Conservation (phyloP, 345 rosid species). For the Erodium maritimum region DNA sequence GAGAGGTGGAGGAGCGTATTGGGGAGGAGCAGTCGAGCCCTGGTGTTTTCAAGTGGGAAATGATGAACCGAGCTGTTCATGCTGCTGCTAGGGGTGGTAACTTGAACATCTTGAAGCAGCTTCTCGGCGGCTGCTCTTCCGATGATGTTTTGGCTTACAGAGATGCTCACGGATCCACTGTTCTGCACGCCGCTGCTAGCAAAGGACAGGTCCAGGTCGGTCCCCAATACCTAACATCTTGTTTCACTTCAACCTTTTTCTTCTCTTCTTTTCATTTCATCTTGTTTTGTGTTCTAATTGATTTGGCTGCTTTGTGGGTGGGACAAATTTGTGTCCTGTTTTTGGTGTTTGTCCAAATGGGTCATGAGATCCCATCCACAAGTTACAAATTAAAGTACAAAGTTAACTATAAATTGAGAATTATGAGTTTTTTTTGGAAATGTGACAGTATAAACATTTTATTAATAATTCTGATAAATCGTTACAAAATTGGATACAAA, state of each 20-base stretch:
- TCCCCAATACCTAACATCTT: neutral
- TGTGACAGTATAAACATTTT: too few species aligned
- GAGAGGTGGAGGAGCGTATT: conserved; percentile 40
- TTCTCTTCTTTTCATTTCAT: neutral
- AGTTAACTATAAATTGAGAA: too few species aligned
- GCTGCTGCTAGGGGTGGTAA: conserved; percentile 92
- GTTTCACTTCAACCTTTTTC: neutral
- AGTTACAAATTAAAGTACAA: too few species aligned
- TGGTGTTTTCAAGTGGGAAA: conserved; percentile 52
- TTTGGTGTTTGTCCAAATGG: too few species aligned
- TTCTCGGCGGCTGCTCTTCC: conserved; percentile 32
- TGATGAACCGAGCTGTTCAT: conserved; percentile 75
- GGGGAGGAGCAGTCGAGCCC: conserved; percentile 55
- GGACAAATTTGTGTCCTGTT: too few species aligned
- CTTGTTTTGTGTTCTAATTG: too few species aligned
- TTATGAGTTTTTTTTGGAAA: too few species aligned
- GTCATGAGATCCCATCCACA: too few species aligned
- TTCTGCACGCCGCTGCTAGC: conserved; percentile 87
- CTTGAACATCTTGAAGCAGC: conserved; percentile 42
- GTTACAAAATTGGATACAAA: too few species aligned
- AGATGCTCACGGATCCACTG: conserved; percentile 67
- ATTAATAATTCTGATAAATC: too few species aligned
- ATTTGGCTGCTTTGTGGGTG: too few species aligned
- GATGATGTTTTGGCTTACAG: conserved; percentile 45
- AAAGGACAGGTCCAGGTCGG: conserved; percentile 71